These are phyloP conservation scores for Populus nigra DNA, from an alignment of 345 rosid species.

Conservation along the genomic window DNA sequence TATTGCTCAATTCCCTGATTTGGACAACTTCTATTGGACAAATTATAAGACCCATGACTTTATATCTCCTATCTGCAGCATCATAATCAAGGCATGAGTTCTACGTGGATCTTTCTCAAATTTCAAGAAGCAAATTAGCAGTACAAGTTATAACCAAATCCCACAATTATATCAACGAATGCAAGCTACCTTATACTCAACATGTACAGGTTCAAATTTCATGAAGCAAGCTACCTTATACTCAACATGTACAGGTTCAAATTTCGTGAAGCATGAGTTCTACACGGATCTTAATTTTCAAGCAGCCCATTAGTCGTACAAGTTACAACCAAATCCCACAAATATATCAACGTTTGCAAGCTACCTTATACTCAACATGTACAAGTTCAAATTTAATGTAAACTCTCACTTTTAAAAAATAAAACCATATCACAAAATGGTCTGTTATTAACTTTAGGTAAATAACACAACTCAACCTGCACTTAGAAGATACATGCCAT, in stretches of 20 bases:
- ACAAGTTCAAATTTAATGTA: background rate
- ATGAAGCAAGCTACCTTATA: background rate
- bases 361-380: background rate
- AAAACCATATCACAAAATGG: background rate
- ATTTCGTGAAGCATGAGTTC: background rate
- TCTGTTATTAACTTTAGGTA: background rate
- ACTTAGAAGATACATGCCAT: slow-evolving; percentile 94
- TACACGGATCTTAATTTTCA: background rate
- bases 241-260: too few species aligned
- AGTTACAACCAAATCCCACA: background rate
- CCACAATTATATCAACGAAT: background rate
- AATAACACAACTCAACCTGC: slow-evolving; percentile 53
- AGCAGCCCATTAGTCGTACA: background rate
- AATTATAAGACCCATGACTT: background rate
- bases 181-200: background rate
- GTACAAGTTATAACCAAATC: background rate
- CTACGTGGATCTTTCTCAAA: too few species aligned
- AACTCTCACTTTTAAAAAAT: background rate
- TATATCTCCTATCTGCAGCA: too few species aligned
- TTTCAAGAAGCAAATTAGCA: background rate
- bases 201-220: background rate
- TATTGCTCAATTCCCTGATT: background rate
- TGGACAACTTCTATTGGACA: background rate
- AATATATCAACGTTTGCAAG: background rate
- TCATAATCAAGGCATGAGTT: too few species aligned